Evolutionary conservation across 176 grass and related monocot genomes (phyloP).

Genomic region (Chloris gayana): DNA sequence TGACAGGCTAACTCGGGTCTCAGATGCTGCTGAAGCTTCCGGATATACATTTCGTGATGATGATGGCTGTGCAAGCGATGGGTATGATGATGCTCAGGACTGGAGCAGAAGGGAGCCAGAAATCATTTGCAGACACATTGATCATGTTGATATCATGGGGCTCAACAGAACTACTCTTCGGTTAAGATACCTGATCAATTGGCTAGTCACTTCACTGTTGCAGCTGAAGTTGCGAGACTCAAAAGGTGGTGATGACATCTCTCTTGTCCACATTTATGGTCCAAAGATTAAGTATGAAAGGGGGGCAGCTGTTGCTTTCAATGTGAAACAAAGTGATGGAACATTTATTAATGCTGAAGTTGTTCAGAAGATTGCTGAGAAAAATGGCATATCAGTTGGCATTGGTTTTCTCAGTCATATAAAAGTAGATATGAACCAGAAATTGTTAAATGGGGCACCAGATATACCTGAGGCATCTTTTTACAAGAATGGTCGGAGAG

Average conservation of each 20-base stretch:
- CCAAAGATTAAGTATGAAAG: constrained; percentile 99
- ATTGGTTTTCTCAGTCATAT: constrained; percentile 96
- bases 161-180: constrained; percentile 95
- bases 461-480: constrained; percentile 63
- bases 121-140: constrained; percentile 95
- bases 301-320: constrained; percentile 95
- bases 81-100: constrained; percentile 76
- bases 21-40: constrained; percentile 77
- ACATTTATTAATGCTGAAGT: constrained; percentile 78
- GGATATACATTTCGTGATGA: constrained; percentile 51
- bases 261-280: constrained; percentile 88
- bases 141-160: constrained; percentile 96
- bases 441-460: constrained; percentile 53
- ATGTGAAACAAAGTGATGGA: constrained; percentile 76
- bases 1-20: constrained; percentile 55
- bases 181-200: constrained; percentile 93
- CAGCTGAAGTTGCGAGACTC: constrained; percentile 72
- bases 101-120: constrained; percentile 90
- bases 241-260: constrained; percentile 49
- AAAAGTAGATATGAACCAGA: constrained; percentile 63
- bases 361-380: constrained; percentile 98
- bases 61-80: constrained; percentile 62
- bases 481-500: constrained; percentile 55
- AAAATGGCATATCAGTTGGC: constrained; percentile 81
- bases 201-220: constrained; percentile 90